A percentile compares a stretch with the other conserved stretches of the same genome.
Conservation (phyloP, 805 yeast species). For the Myxozyma sirexii region DNA sequence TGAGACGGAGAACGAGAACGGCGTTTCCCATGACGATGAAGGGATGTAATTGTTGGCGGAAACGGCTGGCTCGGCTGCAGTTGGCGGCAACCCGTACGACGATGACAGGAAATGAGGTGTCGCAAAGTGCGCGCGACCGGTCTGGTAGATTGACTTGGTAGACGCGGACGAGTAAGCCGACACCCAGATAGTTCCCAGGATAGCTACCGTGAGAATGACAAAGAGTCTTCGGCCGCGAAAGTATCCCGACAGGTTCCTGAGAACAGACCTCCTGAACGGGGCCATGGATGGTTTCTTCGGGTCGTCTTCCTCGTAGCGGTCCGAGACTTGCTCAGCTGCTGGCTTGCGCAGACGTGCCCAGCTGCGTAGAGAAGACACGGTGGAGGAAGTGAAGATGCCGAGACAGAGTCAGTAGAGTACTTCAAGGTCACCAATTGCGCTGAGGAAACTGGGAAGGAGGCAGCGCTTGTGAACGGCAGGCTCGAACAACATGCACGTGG, state of each 20-base stretch:
- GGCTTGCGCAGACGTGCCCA: constrained; percentile 16
- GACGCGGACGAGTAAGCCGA: constrained; percentile 8
- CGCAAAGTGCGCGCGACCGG: neutral
- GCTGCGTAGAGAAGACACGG: constrained; percentile 4
- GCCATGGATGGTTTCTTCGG: neutral
- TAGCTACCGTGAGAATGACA: neutral
- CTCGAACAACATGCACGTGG: neutral
- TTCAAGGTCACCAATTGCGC: neutral
- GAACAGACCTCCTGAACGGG: neutral
- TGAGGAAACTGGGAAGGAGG: neutral
- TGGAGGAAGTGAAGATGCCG: neutral
- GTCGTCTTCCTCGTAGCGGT: constrained; percentile 1
- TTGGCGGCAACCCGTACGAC: neutral
- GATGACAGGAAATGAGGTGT: neutral
- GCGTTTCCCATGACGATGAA: constrained; percentile 28
- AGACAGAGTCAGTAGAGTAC: neutral
- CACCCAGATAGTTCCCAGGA: neutral
- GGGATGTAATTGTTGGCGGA: constrained; percentile 25
- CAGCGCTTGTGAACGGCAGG: neutral
- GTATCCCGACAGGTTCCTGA: neutral
- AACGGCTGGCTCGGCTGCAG: neutral
- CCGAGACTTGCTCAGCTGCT: constrained; percentile 6
- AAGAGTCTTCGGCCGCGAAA: constrained; percentile 13
- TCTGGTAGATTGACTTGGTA: neutral
- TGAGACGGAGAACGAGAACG: constrained; percentile 31